Percentiles rank a stretch among this genome's conserved stretches.
Conservation (phyloP, 192 early-diverging fungal genomes). For the Lunasporangiospora selenospora region DNA sequence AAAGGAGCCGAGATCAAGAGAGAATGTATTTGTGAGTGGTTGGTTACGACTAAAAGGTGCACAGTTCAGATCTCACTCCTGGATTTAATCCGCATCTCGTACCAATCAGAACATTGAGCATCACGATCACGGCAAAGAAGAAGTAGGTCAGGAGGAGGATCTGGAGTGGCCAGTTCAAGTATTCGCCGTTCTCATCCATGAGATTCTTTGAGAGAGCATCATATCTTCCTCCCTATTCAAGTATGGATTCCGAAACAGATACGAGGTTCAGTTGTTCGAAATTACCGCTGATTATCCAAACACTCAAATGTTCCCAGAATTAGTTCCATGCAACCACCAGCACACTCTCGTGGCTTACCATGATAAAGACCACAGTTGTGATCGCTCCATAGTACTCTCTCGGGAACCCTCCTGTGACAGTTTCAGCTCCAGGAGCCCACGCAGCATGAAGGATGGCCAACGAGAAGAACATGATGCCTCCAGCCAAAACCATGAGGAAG, state of each 20-base stretch:
- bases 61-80: no score
- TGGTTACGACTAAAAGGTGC: no score
- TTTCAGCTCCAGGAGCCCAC: not conserved
- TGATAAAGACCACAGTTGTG: not conserved
- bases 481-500: constrained; percentile 40
- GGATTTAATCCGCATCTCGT: no score
- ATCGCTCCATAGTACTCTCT: not conserved
- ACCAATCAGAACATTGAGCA: constrained; percentile 18
- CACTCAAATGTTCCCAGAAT: no score
- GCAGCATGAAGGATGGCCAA: constrained; percentile 15
- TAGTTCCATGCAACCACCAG: no score
- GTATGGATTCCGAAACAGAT: not conserved
- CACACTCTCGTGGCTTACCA: no score
- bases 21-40: no score
- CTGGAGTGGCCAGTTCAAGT: constrained; percentile 21
- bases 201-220: constrained; percentile 5
- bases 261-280: no score
- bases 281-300: no score
- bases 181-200: not conserved
- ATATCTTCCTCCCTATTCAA: constrained; percentile 10
- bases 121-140: constrained; percentile 25
- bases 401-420: not conserved
- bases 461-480: constrained; percentile 15
- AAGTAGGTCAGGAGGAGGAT: constrained; percentile 15
- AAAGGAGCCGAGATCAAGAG: no score